Evolutionary conservation across 2,329 filamentous ascomycete species (phyloP).

Genomic region (Aspergillus tubingensis): DNA sequence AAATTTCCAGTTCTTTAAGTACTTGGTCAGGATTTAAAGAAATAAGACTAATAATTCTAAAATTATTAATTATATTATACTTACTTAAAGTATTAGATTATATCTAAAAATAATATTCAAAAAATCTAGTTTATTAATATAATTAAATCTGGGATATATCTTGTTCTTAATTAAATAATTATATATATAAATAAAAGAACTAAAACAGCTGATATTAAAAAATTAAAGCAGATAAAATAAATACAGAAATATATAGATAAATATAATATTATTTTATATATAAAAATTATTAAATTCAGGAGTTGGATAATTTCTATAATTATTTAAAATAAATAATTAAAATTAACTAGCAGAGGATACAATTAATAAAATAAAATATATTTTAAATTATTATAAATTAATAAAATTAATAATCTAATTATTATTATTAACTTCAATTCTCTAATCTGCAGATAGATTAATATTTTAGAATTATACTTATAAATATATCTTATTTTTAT

Average conservation of each 20-base stretch:
- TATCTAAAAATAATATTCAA: not conserved
- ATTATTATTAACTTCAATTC: not conserved
- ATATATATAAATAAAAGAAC: not conserved
- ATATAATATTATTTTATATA: constrained; percentile 2
- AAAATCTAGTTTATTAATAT: not conserved
- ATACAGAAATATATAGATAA: not conserved
- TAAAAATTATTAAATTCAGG: not conserved
- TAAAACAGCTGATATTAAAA: not conserved
- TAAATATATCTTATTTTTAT: not conserved
- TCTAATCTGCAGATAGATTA: not conserved
- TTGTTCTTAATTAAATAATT: not conserved
- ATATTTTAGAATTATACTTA: not conserved
- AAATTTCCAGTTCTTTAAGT: not conserved
- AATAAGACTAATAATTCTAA: not conserved
- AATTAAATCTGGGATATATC: not conserved
- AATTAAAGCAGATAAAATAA: not conserved
- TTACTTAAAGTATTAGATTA: not conserved
- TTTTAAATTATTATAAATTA: not conserved
- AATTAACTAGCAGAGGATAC: not conserved
- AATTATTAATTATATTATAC: not conserved
- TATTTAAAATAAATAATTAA: not conserved
- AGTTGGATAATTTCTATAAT: not conserved
- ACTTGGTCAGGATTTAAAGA: not conserved
- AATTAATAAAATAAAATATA: not conserved
- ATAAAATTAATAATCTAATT: not conserved